Percentiles rank a stretch among this genome's conserved stretches.
Evolutionary conservation across 208 protist species (phyloP).

Genomic region (Wallacemonas sp.): DNA sequence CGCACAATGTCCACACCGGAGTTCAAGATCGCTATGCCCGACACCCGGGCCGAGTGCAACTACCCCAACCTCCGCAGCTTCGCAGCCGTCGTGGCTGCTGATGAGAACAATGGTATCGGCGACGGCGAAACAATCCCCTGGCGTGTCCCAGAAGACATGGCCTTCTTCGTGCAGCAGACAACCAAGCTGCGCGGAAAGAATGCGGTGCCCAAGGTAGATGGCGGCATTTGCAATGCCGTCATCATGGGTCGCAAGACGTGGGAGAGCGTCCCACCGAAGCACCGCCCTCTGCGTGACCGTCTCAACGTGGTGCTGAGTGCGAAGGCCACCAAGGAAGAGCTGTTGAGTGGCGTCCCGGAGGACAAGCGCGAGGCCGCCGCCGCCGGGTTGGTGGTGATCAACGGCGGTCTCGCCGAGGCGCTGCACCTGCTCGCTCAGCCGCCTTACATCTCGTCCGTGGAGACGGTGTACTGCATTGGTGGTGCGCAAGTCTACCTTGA

Average conservation of each 20-base stretch:
- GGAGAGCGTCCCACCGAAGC: constrained; percentile 92
- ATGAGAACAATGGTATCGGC: constrained; percentile 77
- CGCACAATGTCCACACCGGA: constrained; percentile 14
- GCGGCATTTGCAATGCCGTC: constrained; percentile 90
- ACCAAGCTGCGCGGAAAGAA: constrained; percentile 75
- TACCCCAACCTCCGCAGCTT: constrained; percentile 66
- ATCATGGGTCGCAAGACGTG: constrained; percentile 98
- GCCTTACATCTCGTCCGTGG: constrained; percentile 54
- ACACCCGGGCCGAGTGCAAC: constrained; percentile 42
- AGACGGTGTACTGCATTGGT: constrained; percentile 94
- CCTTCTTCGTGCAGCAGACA: constrained; percentile 84
- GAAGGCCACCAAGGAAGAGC: constrained; percentile 41
- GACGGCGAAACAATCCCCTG: constrained; percentile 82
- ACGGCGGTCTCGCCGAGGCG: constrained; percentile 58
- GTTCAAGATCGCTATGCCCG: constrained; percentile 78
- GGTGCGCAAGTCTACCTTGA: constrained; percentile 88
- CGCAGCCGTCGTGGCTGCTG: constrained; percentile 71
- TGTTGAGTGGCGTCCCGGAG: constrained; percentile 43
- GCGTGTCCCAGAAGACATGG: constrained; percentile 87
- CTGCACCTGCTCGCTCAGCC: constrained; percentile 56
- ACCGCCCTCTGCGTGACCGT: constrained; percentile 87
- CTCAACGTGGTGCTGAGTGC: constrained; percentile 92
- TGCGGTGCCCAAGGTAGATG: constrained; percentile 13
- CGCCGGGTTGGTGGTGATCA: constrained; percentile 46
- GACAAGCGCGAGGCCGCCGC: constrained; percentile 45